Base-by-base conservation (phyloP, 2,329 filamentous ascomycete genomes). In the Stagonosporopsis vannaccii region DNA sequence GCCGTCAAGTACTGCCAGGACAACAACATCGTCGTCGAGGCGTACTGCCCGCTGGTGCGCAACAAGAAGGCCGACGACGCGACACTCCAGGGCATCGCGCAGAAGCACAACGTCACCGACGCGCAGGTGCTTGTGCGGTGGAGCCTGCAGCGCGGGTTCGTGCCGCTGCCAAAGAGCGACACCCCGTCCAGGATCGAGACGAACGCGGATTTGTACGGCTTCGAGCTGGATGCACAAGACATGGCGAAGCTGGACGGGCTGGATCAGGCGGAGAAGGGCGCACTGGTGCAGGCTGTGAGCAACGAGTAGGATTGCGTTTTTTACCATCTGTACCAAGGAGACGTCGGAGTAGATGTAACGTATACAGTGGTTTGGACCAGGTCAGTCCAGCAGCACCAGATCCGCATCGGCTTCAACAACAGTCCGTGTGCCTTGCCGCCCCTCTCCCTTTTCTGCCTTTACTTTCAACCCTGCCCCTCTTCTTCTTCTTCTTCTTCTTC, bases 111-210 rank as follows among this genome's bases (percentile, higher is more conserved):
- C 61, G 92, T 89, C 78, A 85, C 85, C 7, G 85, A 89, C 56
- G 89, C 90, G 9, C 92, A 96, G 80, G 79, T 96, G 9, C 76
- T 97, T 68, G 78, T 96, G 45, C 84, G 92, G 60, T 97, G 91
- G 84, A 90, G 89, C 64, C 75, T 96, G 75, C 90, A 96, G 76
- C 93, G 91, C 77, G 89, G 72, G 19, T 75, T 67, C 48, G 71
- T 76, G 12, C 70, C 75, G 2, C 66, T 78, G 2, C 76, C 75
- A 0, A 78, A 77, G 61, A 77, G 73, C 55, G 75, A 77, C 46
- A 75, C 70, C 0, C 70, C 73, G 1, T 59, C 62, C 15, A 53
- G 74, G 8, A 77, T 78, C 26, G 59, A 60, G 12, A 67, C 62
- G 23, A 78, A 78, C 49, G 74, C 70, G 2, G 70, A 75, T 23